Evolutionary conservation across 192 early-diverging fungal genomes (phyloP), one percentile per base, ranked within the genome.

Genomic region (Linnemannia zychae): DNA sequence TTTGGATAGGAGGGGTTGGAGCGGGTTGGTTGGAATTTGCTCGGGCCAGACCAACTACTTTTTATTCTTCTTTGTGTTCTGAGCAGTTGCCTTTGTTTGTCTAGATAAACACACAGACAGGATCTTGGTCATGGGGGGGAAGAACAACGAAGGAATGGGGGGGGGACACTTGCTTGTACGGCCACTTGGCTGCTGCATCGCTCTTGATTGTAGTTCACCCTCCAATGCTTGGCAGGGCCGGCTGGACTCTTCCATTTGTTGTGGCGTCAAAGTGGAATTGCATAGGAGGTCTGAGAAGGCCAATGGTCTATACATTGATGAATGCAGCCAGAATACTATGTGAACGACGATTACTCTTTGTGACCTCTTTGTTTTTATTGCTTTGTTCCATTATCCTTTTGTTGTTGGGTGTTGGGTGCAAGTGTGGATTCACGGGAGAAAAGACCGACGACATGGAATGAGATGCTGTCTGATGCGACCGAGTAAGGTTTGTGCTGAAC

Each of bases 401-500:
- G 66, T 67, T 67, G 40, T 44, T 9, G n/a, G n/a, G n/a, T 28
- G 66, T 33, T 67, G 15, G 33, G 17, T 38, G 66, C 36, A 17
- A 20, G 11, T 34, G 24, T 38, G 66, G 28, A 63, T 2, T 20
- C 18, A 68, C 37, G 36, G 17, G 67, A 68, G 28, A 28, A n/a
- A 31, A 63, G 57, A 63, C 57, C 57, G 57, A 63, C 57, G 57
- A 24, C 12, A 33, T 28, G 24, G 57, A 63, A 12, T 63, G 28
- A 33, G 31, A 63, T 63, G 57, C 12, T 12, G n/a, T 63, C 15
- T 63, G 53, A 60, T 60, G 53, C 53, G 9, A 7, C 24, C 53
- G 40, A 60, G 53, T 60, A 60, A 60, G 53, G 53, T 60, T 60
- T 60, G 53, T 28, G 53, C 7, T 24, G 53, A 60, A n/a, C 53